Conservation (phyloP, 352 stramenopile species). For the Vaucheria bursata region DNA sequence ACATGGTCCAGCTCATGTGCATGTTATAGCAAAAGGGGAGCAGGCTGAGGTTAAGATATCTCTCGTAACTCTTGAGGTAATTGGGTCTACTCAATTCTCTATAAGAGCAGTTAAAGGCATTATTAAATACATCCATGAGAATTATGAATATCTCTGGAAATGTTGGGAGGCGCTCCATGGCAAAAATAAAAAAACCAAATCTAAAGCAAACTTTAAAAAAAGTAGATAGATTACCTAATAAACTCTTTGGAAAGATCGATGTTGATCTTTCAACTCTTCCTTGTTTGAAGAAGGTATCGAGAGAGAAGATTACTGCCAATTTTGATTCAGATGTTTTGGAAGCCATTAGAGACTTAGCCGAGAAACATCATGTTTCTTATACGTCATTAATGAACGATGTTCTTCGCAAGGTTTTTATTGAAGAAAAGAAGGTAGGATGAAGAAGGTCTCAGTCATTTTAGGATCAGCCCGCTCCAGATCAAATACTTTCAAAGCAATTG, state of each 20-base stretch:
- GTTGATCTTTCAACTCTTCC: conserved; percentile 4
- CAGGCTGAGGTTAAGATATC: conserved; percentile 2
- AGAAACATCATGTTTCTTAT: conserved; percentile 7
- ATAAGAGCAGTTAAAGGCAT: conserved; percentile 3
- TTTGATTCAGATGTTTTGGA: conserved; percentile 7
- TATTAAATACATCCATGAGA: conserved; percentile 7
- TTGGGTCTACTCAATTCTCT: conserved; percentile 4
- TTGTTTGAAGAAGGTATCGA: conserved; percentile 3
- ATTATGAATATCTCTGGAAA: conserved; percentile 9
- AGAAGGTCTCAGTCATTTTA: conserved; percentile 3
- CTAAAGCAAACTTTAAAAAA: conserved; percentile 8
- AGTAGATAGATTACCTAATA: conserved; percentile 9
- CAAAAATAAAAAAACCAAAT: conserved; percentile 8
- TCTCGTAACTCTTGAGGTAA: conserved; percentile 1
- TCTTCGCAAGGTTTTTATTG: conserved; percentile 4
- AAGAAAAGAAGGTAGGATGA: conserved; percentile 8
- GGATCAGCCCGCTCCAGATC: not conserved
- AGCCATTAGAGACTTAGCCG: conserved; percentile 1
- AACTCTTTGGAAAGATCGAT: conserved; percentile 6
- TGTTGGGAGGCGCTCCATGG: conserved; percentile 3
- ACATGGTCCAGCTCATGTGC: conserved; percentile 2
- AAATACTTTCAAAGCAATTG: no score
- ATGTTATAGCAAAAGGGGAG: conserved; percentile 4
- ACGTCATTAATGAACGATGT: conserved; percentile 3
- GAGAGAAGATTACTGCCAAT: conserved; percentile 3